These are phyloP conservation scores for Colletotrichum sp. DNA, from an alignment of 2,329 filamentous ascomycete species.

Conservation along the genomic window DNA sequence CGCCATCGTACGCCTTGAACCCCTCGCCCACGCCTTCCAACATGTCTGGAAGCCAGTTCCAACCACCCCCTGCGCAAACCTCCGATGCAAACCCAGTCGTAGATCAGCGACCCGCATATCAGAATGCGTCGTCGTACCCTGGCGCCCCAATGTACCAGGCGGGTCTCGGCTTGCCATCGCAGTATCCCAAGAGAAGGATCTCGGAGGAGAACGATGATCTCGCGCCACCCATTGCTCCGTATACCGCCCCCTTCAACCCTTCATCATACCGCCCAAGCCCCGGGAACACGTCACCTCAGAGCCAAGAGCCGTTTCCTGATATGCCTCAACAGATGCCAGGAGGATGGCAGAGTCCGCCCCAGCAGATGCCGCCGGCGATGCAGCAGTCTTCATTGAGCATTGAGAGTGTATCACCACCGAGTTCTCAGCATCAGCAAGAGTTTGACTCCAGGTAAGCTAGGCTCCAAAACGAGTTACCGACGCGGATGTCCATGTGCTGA, in stretches of 20 bases:
- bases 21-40: background rate
- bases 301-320: conserved; percentile 14
- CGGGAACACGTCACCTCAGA: conserved; percentile 4
- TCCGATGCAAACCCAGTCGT: background rate
- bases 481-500: background rate
- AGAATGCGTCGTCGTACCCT: conserved; percentile 7
- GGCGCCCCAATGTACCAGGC: conserved; percentile 5
- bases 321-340: conserved; percentile 1
- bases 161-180: background rate
- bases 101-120: conserved; percentile 6
- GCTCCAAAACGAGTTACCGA: background rate
- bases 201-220: background rate
- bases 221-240: background rate
- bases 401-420: background rate
- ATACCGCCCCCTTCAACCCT: conserved; percentile 6
- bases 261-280: conserved; percentile 3
- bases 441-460: conserved; percentile 9
- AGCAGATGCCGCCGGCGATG: background rate
- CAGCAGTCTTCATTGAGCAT: background rate
- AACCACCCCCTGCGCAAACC: background rate
- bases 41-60: background rate
- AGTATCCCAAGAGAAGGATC: background rate
- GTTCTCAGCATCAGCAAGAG: conserved; percentile 5
- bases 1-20: conserved; percentile 9
- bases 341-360: conserved; percentile 14